phyloP scores from a whole-genome alignment of 2,329 filamentous ascomycete genomes.

The Zymoseptoria passerinii region DNA sequence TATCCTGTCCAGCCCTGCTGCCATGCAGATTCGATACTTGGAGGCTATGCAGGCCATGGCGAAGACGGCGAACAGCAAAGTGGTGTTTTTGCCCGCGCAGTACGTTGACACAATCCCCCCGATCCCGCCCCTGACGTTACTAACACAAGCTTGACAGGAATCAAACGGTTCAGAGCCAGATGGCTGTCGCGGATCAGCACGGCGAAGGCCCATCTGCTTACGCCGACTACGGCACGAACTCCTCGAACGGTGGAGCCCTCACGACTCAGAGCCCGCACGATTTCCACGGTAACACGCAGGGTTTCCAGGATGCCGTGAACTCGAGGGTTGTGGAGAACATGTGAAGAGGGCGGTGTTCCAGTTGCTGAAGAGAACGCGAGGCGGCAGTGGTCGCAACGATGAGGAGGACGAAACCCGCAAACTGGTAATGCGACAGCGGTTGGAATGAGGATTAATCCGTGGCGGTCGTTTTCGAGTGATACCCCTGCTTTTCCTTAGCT shows the following conservation, averaged over 20 bases:
- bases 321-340: constrained; percentile 79
- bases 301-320: constrained; percentile 72
- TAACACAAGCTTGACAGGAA: background rate
- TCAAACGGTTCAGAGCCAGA: constrained; percentile 51
- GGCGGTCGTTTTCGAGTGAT: background rate
- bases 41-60: constrained; percentile 99
- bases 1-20: constrained; percentile 81
- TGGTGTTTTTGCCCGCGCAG: constrained; percentile 63
- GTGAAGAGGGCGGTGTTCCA: constrained; percentile 37
- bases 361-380: no score
- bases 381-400: background rate
- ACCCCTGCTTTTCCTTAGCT: background rate
- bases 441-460: background rate
- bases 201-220: constrained; percentile 51
- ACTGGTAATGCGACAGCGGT: background rate
- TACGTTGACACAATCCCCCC: constrained; percentile 28
- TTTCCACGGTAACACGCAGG: constrained; percentile 36
- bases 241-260: constrained; percentile 9
- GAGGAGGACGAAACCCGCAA: background rate
- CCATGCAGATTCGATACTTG: constrained; percentile 97
- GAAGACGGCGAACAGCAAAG: constrained; percentile 80
- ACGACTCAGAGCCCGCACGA: constrained; percentile 19
- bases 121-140: background rate
- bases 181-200: constrained; percentile 42
- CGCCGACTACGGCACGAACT: constrained; percentile 19